Conservation (phyloP, 2,329 filamentous ascomycete species). For the Fonsecaea erecta region DNA sequence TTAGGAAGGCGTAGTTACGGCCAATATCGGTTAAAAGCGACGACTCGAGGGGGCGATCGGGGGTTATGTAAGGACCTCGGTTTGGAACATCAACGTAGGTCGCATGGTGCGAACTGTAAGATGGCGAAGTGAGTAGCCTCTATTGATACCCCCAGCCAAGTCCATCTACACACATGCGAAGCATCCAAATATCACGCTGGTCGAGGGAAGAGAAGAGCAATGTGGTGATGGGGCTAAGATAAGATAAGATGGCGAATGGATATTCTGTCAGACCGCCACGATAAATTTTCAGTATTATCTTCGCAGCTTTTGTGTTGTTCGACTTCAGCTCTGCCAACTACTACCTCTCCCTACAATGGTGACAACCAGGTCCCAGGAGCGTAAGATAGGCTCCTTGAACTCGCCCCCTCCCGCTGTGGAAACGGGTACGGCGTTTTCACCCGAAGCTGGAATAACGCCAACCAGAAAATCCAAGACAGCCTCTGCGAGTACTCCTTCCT, state of each 20-base stretch:
- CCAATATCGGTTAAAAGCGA: not conserved
- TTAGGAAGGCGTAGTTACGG: no score
- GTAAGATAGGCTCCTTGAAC: not conserved
- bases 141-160: not conserved
- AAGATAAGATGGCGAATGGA: not conserved
- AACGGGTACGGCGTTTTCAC: not conserved
- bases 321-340: not conserved
- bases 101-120: not conserved
- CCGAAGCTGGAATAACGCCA: not conserved
- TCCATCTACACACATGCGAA: not conserved
- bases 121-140: not conserved
- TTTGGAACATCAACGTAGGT: not conserved
- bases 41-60: not conserved
- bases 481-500: not conserved
- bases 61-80: no score
- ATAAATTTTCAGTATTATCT: no score
- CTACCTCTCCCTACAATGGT: constrained; percentile 18
- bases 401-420: not conserved
- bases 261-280: no score
- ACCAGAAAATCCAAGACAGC: not conserved
- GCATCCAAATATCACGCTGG: not conserved
- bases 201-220: not conserved
- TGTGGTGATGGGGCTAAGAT: not conserved
- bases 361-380: constrained; percentile 23
- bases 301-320: not conserved